Evolutionary conservation across 2,329 filamentous ascomycete genomes (phyloP).

Genomic region (Trichothecium sympodiale): DNA sequence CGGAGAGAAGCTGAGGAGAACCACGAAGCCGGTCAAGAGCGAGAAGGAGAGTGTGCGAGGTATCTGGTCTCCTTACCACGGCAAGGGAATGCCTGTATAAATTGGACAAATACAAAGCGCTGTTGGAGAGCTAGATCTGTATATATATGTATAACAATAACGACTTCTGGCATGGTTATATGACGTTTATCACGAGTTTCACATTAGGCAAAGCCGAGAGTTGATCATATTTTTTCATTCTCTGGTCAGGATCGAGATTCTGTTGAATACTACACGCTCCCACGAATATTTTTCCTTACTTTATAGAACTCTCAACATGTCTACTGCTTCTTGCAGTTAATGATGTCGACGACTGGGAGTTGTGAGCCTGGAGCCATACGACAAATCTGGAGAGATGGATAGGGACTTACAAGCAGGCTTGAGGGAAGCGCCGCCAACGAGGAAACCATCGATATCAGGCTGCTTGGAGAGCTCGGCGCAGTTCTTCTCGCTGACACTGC

Average conservation of each 20-base stretch:
- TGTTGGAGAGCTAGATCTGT: too few species aligned
- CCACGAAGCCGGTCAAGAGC: conserved; percentile 53
- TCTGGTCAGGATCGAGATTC: too few species aligned
- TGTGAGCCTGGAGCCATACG: conserved; percentile 1
- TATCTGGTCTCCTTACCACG: conserved; percentile 61
- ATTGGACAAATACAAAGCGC: not conserved
- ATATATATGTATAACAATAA: too few species aligned
- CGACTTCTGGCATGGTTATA: too few species aligned
- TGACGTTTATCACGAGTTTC: too few species aligned
- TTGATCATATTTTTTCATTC: too few species aligned
- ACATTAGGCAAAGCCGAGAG: too few species aligned
- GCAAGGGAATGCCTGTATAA: conserved; percentile 43
- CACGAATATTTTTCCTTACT: not conserved
- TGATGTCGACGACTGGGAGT: conserved; percentile 42
- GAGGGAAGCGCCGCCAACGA: conserved; percentile 90
- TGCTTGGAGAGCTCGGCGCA: conserved; percentile 85
- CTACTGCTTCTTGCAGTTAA: conserved; percentile 43
- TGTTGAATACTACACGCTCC: too few species aligned
- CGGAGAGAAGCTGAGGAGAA: conserved; percentile 59
- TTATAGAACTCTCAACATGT: conserved; percentile 7
- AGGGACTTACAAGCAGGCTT: conserved; percentile 77
- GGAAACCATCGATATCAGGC: conserved; percentile 93
- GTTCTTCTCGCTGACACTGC: conserved; percentile 97
- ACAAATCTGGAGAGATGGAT: not conserved
- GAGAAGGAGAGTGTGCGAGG: conserved; percentile 57